A percentile compares a stretch with the other conserved stretches of the same genome.
These are phyloP conservation scores for Fusarium subtropicale DNA, from an alignment of 2,329 filamentous ascomycete genomes.

Conservation along the genomic window DNA sequence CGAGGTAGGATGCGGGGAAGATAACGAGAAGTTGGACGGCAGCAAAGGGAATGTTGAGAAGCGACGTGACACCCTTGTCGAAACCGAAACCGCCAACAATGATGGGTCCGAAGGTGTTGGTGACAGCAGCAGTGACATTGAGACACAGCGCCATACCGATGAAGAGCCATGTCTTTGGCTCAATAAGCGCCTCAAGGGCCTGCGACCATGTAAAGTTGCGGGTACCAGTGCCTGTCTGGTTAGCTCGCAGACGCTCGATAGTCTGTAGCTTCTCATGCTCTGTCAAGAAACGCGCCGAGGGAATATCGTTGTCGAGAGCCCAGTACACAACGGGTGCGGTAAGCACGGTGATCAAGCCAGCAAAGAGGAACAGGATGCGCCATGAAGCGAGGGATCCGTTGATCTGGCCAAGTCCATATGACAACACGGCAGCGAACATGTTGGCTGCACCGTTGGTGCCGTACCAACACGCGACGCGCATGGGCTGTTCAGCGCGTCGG, in stretches of 20 bases:
- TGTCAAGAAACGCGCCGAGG: slow-evolving; percentile 67
- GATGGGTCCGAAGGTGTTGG: slow-evolving; percentile 73
- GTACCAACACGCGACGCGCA: slow-evolving; percentile 75
- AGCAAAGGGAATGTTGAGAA: slow-evolving; percentile 76
- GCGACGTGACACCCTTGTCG: slow-evolving; percentile 66
- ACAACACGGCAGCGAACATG: slow-evolving; percentile 66
- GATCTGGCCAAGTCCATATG: slow-evolving; percentile 69
- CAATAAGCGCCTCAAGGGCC: slow-evolving; percentile 62
- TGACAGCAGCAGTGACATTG: slow-evolving; percentile 73
- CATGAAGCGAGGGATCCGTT: slow-evolving; percentile 51
- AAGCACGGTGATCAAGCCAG: slow-evolving; percentile 69
- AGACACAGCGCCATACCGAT: slow-evolving; percentile 69
- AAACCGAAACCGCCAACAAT: slow-evolving; percentile 71
- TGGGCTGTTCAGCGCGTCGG: slow-evolving; percentile 66
- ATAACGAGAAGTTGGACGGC: slow-evolving; percentile 70
- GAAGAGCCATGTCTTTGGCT: slow-evolving; percentile 69
- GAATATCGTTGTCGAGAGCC: slow-evolving; percentile 69
- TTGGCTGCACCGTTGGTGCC: slow-evolving; percentile 69
- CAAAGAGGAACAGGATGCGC: slow-evolving; percentile 69
- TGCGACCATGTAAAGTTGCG: slow-evolving; percentile 77
- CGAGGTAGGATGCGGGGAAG: slow-evolving; percentile 67
- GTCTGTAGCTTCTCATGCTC: slow-evolving; percentile 75
- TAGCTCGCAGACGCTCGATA: slow-evolving; percentile 76
- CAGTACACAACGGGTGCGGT: slow-evolving; percentile 69
- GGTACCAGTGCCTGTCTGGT: slow-evolving; percentile 80